Base-by-base conservation (phyloP, 1,284 basidiomycete genomes). In the Mycena sp. region DNA sequence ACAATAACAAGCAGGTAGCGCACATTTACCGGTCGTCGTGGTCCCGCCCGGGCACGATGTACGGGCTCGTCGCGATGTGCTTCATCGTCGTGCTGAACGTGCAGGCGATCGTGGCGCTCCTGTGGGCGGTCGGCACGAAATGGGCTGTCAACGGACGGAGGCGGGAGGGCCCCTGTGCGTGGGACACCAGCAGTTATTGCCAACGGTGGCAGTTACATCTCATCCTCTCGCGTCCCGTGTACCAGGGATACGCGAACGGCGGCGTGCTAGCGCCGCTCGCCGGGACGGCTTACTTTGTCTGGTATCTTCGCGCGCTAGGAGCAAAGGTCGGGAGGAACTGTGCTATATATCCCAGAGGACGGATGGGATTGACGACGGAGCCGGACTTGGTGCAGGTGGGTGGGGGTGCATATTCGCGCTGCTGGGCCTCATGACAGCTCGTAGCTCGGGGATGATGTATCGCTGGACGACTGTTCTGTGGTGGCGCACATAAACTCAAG, bases 401-500 rank as follows among this genome's bases (percentile, higher is more conserved):
- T 65, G 28, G 77, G 43, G 29, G 70, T 65, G 28, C 41, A 41
- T 32, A 16, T 23, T 50, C 48, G 26, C 11, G 14, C 48, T 29
- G 9, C 48, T 16, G n/a, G 28, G 10, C 46, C 46, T 50, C 17
- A 9, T 9, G n/a, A 29, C 7, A 78, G 77, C 71, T 82, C 37
- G n/a, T 35, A 78, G 77, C 71, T 82, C 37, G 80, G 79, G 19
- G 73, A 80, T 63, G 69, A 78, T 38, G 80, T 81, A n/a, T 74
- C 73, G 38, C 58, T 81, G 35, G 80, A 82, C 63, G 76, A 80
- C 61, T 81, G 80, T 59, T 80, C 80, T 4, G 80, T 82, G 14
- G 80, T 82, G 7, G 78, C 80, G n/a, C 80, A 82, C 61, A 78
- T 82, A 70, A 82, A 82, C 67, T 80, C 80, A 4, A 72, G 80